phyloP scores from a whole-genome alignment of 495 filamentous ascomycete genomes.

The Annulohypoxylon moriforme region DNA sequence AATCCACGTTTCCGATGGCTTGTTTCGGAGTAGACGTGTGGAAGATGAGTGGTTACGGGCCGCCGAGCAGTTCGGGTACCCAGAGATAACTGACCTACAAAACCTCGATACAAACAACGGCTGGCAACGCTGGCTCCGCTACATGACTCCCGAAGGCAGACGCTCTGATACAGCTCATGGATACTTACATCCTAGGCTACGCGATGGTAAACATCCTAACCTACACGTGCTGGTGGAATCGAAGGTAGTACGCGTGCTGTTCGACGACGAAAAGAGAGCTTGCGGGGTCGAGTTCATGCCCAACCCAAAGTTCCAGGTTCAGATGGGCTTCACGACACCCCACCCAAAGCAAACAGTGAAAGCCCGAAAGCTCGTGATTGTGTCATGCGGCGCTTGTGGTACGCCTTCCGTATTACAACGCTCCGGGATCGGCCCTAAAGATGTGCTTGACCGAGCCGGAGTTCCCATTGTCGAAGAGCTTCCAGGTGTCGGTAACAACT shows the following conservation, averaged over 20 bases:
- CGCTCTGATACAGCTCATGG: conserved; percentile 59
- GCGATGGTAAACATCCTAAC: conserved; percentile 59
- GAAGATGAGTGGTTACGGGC: conserved; percentile 59
- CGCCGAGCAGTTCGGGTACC: conserved; percentile 55
- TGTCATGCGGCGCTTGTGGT: conserved; percentile 67
- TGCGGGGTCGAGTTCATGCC: conserved; percentile 58
- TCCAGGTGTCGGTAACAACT: conserved; percentile 62
- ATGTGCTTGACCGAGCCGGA: conserved; percentile 50
- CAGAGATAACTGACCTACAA: conserved; percentile 58
- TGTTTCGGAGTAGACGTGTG: conserved; percentile 41
- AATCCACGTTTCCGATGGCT: conserved; percentile 60
- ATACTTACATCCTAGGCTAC: conserved; percentile 59
- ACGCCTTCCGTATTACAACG: conserved; percentile 70
- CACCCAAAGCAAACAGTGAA: conserved; percentile 48
- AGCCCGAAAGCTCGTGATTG: conserved; percentile 64
- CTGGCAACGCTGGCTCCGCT: conserved; percentile 49
- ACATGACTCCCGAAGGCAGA: conserved; percentile 55
- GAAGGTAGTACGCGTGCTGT: conserved; percentile 63
- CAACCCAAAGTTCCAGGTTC: conserved; percentile 45
- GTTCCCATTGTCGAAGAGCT: conserved; percentile 52
- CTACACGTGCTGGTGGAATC: conserved; percentile 64
- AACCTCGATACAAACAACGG: conserved; percentile 54
- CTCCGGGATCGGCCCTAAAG: conserved; percentile 66
- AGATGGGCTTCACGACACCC: conserved; percentile 12
- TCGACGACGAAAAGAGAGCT: conserved; percentile 60